These are phyloP conservation scores for Exophiala xenobiotica DNA, from an alignment of 2,329 filamentous ascomycete genomes.

Conservation along the genomic window DNA sequence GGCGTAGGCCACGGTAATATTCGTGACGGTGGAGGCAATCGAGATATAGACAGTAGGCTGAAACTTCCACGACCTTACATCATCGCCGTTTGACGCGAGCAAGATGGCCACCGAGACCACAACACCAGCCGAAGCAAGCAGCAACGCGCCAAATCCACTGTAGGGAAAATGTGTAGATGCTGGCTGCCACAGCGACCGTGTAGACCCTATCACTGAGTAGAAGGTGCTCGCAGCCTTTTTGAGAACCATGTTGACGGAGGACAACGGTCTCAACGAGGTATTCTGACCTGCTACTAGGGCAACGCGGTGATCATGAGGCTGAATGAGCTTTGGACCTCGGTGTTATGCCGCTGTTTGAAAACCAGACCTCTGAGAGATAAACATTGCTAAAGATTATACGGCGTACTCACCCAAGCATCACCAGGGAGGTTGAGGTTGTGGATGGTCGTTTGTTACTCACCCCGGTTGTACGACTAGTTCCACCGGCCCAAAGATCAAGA, in stretches of 20 bases:
- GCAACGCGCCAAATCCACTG: slow-evolving; percentile 1
- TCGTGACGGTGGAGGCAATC: slow-evolving; percentile 20
- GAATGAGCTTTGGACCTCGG: no score
- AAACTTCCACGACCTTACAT: slow-evolving; percentile 11
- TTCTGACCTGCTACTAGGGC: neutral
- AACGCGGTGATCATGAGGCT: no score
- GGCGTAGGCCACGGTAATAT: slow-evolving; percentile 17
- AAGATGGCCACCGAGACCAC: slow-evolving; percentile 15
- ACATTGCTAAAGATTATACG: no score
- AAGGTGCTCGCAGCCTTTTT: neutral
- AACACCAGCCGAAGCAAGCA: slow-evolving; percentile 2
- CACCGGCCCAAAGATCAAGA: no score
- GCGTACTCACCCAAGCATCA: no score
- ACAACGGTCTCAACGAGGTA: neutral
- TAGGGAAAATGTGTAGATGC: neutral
- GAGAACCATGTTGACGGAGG: neutral
- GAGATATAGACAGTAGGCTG: slow-evolving; percentile 22
- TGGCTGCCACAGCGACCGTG: neutral
- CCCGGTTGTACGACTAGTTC: no score
- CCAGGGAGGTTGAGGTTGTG: no score
- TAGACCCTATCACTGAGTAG: neutral
- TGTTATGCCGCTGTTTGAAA: no score
- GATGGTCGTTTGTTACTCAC: no score
- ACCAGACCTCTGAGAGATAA: no score
- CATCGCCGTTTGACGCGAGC: neutral